Conservation (phyloP, 2,329 filamentous ascomycete species). For the Venturia pyrina region DNA sequence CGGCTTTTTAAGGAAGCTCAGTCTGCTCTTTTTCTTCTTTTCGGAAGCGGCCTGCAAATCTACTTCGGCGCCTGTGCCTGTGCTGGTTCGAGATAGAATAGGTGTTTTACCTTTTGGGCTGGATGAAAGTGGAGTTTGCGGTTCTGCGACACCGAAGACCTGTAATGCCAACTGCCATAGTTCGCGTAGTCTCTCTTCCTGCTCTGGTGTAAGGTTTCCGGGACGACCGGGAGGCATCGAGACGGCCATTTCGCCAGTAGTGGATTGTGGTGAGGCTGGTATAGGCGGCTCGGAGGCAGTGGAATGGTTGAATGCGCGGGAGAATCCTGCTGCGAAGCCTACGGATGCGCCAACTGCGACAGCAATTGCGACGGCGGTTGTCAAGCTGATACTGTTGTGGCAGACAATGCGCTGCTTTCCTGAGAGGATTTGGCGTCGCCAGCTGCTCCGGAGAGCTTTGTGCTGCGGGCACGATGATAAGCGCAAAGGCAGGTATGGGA, state of each 20-base stretch:
- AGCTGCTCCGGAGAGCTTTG: not conserved
- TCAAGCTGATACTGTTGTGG: not conserved
- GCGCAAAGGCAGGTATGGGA: not conserved
- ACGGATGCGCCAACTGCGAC: constrained; percentile 4
- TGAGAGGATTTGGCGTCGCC: not conserved
- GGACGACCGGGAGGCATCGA: constrained; percentile 56
- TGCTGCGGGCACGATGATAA: not conserved
- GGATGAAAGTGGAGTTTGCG: constrained; percentile 16
- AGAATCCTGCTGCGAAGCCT: not conserved
- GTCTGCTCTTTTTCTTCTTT: constrained; percentile 8
- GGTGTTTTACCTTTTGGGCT: constrained; percentile 11
- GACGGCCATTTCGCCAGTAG: not conserved
- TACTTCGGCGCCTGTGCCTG: not conserved
- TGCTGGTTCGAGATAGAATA: constrained; percentile 2
- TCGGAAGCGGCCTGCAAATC: not conserved
- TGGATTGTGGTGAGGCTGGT: not conserved
- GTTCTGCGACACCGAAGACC: constrained; percentile 54
- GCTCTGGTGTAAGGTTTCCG: constrained; percentile 78
- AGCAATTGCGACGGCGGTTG: not conserved
- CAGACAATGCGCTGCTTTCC: not conserved
- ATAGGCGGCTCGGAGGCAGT: not conserved
- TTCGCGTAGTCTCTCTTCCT: constrained; percentile 80
- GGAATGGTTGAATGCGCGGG: not conserved
- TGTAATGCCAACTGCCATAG: constrained; percentile 72
- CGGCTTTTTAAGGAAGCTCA: constrained; percentile 10